These are phyloP conservation scores for Hawksworthiomyces lignivorus DNA, from an alignment of 2,329 filamentous ascomycete species.

Conservation along the genomic window DNA sequence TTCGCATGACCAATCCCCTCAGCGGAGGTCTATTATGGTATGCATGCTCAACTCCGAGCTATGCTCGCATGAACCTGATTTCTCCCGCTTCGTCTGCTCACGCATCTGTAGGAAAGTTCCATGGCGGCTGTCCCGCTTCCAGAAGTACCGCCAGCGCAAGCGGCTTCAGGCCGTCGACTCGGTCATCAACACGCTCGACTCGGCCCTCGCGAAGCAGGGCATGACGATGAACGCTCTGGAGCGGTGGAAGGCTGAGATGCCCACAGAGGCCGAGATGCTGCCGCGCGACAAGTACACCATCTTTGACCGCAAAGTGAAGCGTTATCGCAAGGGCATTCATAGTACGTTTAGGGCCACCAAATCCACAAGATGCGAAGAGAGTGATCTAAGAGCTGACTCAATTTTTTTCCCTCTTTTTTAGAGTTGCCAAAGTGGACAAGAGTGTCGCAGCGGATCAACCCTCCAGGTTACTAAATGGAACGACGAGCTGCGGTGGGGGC, in stretches of 20 bases:
- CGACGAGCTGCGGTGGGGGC: no score
- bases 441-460: conserved; percentile 88
- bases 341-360: conserved; percentile 70
- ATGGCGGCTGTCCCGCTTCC: conserved; percentile 86
- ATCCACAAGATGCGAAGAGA: neutral
- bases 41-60: conserved; percentile 9
- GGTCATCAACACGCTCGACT: conserved; percentile 76
- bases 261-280: conserved; percentile 89
- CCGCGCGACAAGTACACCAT: conserved; percentile 96
- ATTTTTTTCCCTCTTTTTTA: conserved; percentile 25
- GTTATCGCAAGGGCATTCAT: conserved; percentile 93
- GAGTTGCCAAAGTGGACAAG: conserved; percentile 90
- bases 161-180: conserved; percentile 78
- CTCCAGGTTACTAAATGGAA: conserved; percentile 82
- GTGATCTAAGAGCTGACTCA: conserved; percentile 9
- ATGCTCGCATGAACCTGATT: no score
- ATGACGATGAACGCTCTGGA: conserved; percentile 70
- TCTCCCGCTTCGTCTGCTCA: neutral
- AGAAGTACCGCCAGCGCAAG: conserved; percentile 80
- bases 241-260: conserved; percentile 94
- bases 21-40: conserved; percentile 79
- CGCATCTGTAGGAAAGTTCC: conserved; percentile 72
- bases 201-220: conserved; percentile 66
- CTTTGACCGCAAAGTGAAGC: conserved; percentile 93
- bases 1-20: conserved; percentile 70